Percentiles rank a stretch among this genome's conserved stretches.
phyloP scores from a whole-genome alignment of 2,329 filamentous ascomycete genomes.

The Aureobasidium sp. region DNA sequence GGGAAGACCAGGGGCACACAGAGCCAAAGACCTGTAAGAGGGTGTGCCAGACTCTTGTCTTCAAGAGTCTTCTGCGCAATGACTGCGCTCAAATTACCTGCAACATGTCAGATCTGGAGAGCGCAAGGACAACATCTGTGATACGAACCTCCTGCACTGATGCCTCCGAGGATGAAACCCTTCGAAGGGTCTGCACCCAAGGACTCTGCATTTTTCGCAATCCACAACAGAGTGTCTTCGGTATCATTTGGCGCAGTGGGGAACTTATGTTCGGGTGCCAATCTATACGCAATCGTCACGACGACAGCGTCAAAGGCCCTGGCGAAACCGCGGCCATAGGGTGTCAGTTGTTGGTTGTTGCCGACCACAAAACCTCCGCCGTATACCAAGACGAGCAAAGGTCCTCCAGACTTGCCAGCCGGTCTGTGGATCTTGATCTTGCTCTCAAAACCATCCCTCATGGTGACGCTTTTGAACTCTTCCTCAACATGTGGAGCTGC shows the following conservation, averaged over 20 bases:
- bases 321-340: constrained; percentile 15
- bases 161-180: constrained; percentile 42
- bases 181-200: constrained; percentile 33
- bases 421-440: background rate
- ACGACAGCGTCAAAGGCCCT: constrained; percentile 29
- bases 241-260: constrained; percentile 35
- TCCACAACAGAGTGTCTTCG: constrained; percentile 39
- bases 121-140: too few species aligned
- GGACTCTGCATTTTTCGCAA: constrained; percentile 31
- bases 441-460: background rate
- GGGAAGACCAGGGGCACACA: constrained; percentile 32
- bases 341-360: constrained; percentile 18
- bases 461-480: too few species aligned
- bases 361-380: constrained; percentile 23
- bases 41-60: constrained; percentile 29
- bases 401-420: constrained; percentile 1
- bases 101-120: too few species aligned
- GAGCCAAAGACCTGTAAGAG: constrained; percentile 40
- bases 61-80: constrained; percentile 31
- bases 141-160: constrained; percentile 30
- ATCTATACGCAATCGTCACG: constrained; percentile 35
- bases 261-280: constrained; percentile 40
- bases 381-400: constrained; percentile 19
- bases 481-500: background rate
- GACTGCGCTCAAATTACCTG: constrained; percentile 28